Base-by-base conservation (phyloP, 768 basidiomycete genomes). In the Tremella yokohamensis region DNA sequence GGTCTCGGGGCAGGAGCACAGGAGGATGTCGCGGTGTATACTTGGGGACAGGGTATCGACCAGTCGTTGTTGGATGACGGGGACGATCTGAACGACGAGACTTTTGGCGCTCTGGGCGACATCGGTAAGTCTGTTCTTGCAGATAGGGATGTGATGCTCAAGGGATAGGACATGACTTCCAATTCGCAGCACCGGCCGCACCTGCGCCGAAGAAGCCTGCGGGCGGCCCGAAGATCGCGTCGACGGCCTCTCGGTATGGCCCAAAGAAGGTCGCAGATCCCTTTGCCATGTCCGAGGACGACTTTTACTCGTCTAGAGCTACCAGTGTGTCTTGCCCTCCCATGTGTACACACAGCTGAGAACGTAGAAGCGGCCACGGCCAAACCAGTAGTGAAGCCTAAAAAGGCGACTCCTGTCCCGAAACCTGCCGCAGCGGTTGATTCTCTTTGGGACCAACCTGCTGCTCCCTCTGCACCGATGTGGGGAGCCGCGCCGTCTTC, bases 81-180 rank as follows among this genome's bases (percentile, higher is more conserved):
- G 56, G 92, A 97, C 80, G 92, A 93, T 65, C 75, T 93, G 66
- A 98, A 99, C 78, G 90, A 94, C 77, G 91, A 94, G 80, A 99
- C 96, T 1, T 99, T 99, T 79, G 96, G 93, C 26, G 82, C 78
- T 40, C 63, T 79, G 50, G 85, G 81, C 34, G 78, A 72, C 63
- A 83, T 94, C 58, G 90, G 92, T 92, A 74, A 81, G 87, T 40
- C 2, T 29, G 6, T 8, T n/a, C 1, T 47, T 11, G 37, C 48
- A 19, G 19, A 34, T 37, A 13, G 19, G 3, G 61, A 15, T 49
- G 18, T 39, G 12, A 20, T 3, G 40, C 29, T 15, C 13, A 16
- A 19, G 39, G 39, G 8, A 8, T 40, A 76, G 75, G 55, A 25
- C 67, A 69, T 47, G 64, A 74, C 58, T 76, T 76, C 42, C 65